Evolutionary conservation across 306 rosid genomes (phyloP), one percentile per base, ranked within the genome.

Genomic region (Psophocarpus tetragonolobus): DNA sequence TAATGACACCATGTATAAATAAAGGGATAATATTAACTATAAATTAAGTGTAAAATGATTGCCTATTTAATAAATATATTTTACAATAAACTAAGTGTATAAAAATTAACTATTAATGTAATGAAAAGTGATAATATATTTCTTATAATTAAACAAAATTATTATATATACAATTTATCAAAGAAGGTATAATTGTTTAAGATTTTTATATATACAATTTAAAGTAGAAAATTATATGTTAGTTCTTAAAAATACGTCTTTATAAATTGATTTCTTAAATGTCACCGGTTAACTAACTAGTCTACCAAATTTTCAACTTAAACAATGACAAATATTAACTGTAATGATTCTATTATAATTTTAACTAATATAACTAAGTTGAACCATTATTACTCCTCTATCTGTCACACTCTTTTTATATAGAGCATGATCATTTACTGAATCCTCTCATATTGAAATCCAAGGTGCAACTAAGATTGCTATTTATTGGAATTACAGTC

Each of bases 401-500:
- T 24, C 32, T 56, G 35, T n/a, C 57, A 3, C 11, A n/a, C 30
- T 60, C 38, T 4, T 11, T 58, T 6, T 57, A 30, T 60, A 61
- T 29, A 61, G 10, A 61, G 21, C 3, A 32, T 24, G 33, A 61
- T 0, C 17, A 63, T 12, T 7, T 0, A 20, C 63, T 50, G 3
- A 18, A 44, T 29, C 17, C 32, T 42, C 47, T 75, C 14, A 75
- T 13, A 57, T 36, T 35, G 32, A 65, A 65, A 65, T 10, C 33
- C 71, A 65, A 65, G 71, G 21, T 4, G 50, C 44, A 18, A 65
- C 71, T 65, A 58, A 57, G 23, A 56, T 66, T 41, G 47, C 5
- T 35, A 23, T 1, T 33, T 73, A 83, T 77, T 72, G 67, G 1
- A 80, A 76, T 45, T 44, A 70, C 47, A 68, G 15, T 35, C 2